Base-by-base conservation (phyloP, 1,139 yeast species). In the Yamadazyma oceani region DNA sequence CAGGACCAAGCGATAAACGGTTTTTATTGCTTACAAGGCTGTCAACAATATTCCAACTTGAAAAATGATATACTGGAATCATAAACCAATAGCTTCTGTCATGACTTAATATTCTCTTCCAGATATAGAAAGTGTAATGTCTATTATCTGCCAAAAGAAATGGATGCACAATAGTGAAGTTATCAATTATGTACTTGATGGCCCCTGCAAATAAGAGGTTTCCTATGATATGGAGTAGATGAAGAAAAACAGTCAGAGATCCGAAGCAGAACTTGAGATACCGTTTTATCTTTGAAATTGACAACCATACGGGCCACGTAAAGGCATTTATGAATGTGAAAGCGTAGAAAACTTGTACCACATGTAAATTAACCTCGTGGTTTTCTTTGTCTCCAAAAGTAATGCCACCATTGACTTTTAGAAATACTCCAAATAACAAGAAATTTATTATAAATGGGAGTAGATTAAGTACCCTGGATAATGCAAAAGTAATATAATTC, bases 121-220 rank as follows among this genome's bases (percentile, higher is more conserved):
- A 87, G 26, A 92, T 64, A 62, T 92, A 94, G 57, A 92, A 92
- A 0, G 96, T 82, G 57, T 81, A 88, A 57, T 92, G 98, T 46
- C 98, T 78, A 62, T 94, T 94, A 58, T 94, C 99, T 0, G 98
- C 95, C 34, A 90, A 69, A 29, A 92, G 60, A 59, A 90, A 94
- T 9, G 97, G 97, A 56, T 94, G 98, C 4, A 82, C 82, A 8
- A 83, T 69, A 0, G 96, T 85, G 54, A 75, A 83, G 37, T 70
- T 67, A 28, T 78, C 69, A 25, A 88, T 73, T 2, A 79, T 54
- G 19, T 64, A 48, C 44, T 66, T 69, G 23, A 88, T 78, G 0
- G 60, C 47, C n/a, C 43, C 48, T 37, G 50, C 57, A 12, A 49
- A 47, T 17, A 36, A 27, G 1, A 37, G 40, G 35, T 60, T 65